Percentiles rank a stretch among this genome's conserved stretches.
phyloP scores from a whole-genome alignment of 1,139 yeast species.

The Saccharomyces pastorianus region DNA sequence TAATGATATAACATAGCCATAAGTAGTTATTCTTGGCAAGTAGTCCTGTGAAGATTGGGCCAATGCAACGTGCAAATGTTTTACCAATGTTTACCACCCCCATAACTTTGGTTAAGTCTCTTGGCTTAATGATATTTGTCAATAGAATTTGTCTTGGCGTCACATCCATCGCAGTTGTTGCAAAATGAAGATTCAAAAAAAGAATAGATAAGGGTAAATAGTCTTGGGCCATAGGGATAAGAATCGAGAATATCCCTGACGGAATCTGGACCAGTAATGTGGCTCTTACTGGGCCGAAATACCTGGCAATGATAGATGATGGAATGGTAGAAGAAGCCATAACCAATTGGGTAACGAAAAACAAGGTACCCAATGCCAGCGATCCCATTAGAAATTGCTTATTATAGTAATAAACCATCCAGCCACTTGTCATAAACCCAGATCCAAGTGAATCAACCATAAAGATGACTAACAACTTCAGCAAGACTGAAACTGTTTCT shows the following conservation, averaged over 20 bases:
- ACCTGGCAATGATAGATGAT: slow-evolving; percentile 52
- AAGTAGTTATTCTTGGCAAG: slow-evolving; percentile 49
- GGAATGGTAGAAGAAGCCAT: slow-evolving; percentile 61
- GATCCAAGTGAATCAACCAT: slow-evolving; percentile 73
- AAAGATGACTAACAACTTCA: slow-evolving; percentile 46
- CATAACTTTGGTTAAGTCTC: slow-evolving; percentile 67
- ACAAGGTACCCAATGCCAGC: slow-evolving; percentile 39
- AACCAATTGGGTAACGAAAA: slow-evolving; percentile 53
- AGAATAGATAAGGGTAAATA: slow-evolving; percentile 23
- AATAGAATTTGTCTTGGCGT: slow-evolving; percentile 80
- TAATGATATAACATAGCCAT: slow-evolving; percentile 52
- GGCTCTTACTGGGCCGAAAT: slow-evolving; percentile 71
- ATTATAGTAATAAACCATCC: slow-evolving; percentile 74
- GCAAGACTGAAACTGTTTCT: slow-evolving; percentile 27
- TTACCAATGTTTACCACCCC: slow-evolving; percentile 82
- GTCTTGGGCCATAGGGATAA: slow-evolving; percentile 39
- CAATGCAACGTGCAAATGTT: slow-evolving; percentile 74
- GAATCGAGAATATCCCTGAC: slow-evolving; percentile 56
- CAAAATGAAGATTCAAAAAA: slow-evolving; percentile 28
- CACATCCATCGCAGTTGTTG: slow-evolving; percentile 73
- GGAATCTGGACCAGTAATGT: slow-evolving; percentile 74
- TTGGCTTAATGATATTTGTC: slow-evolving; percentile 54
- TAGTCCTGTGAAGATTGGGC: slow-evolving; percentile 72
- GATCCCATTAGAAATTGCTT: slow-evolving; percentile 29
- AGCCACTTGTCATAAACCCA: slow-evolving; percentile 81